Base-by-base conservation (phyloP, 2,329 filamentous ascomycete species). In the Cylindrodendrum hubeiense region DNA sequence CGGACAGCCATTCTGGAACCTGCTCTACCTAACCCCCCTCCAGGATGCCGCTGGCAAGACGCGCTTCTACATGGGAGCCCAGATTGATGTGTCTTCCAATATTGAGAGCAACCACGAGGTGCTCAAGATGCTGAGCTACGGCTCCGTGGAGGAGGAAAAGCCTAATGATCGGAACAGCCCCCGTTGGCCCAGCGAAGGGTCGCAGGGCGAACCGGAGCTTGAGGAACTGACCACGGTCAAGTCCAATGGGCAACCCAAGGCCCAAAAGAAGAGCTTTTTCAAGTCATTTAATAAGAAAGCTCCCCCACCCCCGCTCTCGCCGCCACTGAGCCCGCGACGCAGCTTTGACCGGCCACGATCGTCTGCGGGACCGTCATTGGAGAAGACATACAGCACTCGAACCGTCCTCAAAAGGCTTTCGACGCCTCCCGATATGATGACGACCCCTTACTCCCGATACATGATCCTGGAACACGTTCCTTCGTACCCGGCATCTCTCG, bases 51-150 rank as follows among this genome's bases (percentile, higher is more conserved):
- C 79, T 0, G 87, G 87, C 3, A 82, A 81, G 8, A 75, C 86
- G 2, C 79, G 79, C 0, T 88, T 85, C 74, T 87, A 85, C 69
- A 79, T 90, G 17, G 87, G 86, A 1, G 87, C 83, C 0, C 86
- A 90, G 66, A 82, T 90, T 55, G 86, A 90, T 66, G 84, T 88
- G 15, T 88, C 86, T 0, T 85, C 85, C 3, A 84, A 83, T 0
- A 80, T 89, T 34, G 82, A 84, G 60, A 83, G 79, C 53, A 79
- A 80, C 33, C 80, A 82, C 5, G 87, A 89, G 63, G 79, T 89
- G 7, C 65, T 90, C 47, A 80, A 79, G 6, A 77, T 88, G 6
- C 71, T 90, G 15, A 83, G 78, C 33, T 79, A 77, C n/a, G 76
- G 81, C 15, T 64, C 71, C 1, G 9, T 19, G 0, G 73, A 74